phyloP scores from a whole-genome alignment of 345 rosid species.

The Camelina neglecta region DNA sequence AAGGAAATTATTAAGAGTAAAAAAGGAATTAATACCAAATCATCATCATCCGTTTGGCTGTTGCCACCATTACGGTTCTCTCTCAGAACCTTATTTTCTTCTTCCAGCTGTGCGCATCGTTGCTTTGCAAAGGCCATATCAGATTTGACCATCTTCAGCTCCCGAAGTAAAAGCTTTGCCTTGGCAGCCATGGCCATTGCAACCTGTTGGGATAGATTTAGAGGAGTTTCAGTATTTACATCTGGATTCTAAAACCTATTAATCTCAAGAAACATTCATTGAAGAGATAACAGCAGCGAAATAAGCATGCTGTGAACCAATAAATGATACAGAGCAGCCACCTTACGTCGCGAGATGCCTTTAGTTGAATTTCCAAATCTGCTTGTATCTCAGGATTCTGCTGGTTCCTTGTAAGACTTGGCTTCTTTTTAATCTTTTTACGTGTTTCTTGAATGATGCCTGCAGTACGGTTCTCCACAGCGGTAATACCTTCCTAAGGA shows the following conservation, averaged over 20 bases:
- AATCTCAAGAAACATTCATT: slow-evolving; percentile 1
- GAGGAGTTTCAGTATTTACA: slow-evolving; percentile 3
- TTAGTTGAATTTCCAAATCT: slow-evolving; percentile 88
- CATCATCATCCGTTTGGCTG: slow-evolving; percentile 71
- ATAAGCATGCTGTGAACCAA: slow-evolving; percentile 32
- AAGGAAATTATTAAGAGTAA: slow-evolving; percentile 1
- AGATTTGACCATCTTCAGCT: slow-evolving; percentile 90
- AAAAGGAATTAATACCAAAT: slow-evolving; percentile 61
- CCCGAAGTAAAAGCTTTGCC: slow-evolving; percentile 95
- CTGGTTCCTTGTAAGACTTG: slow-evolving; percentile 51
- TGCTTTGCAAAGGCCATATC: slow-evolving; percentile 91
- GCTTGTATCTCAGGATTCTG: slow-evolving; percentile 51
- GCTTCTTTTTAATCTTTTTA: slow-evolving; percentile 72
- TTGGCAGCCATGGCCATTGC: slow-evolving; percentile 99
- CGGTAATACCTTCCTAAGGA: slow-evolving; percentile 74
- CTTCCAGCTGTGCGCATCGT: slow-evolving; percentile 92
- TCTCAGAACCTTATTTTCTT: slow-evolving; percentile 74
- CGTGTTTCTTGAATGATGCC: slow-evolving; percentile 88
- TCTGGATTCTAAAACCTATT: background rate
- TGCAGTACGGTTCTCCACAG: slow-evolving; percentile 83
- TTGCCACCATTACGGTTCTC: slow-evolving; percentile 66
- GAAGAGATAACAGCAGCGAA: slow-evolving; percentile 22
- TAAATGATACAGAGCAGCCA: slow-evolving; percentile 68
- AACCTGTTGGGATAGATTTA: slow-evolving; percentile 60
- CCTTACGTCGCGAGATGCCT: slow-evolving; percentile 99